Evolutionary conservation across 2,329 filamentous ascomycete genomes (phyloP).

Genomic region (Ampelomyces quisqualis): DNA sequence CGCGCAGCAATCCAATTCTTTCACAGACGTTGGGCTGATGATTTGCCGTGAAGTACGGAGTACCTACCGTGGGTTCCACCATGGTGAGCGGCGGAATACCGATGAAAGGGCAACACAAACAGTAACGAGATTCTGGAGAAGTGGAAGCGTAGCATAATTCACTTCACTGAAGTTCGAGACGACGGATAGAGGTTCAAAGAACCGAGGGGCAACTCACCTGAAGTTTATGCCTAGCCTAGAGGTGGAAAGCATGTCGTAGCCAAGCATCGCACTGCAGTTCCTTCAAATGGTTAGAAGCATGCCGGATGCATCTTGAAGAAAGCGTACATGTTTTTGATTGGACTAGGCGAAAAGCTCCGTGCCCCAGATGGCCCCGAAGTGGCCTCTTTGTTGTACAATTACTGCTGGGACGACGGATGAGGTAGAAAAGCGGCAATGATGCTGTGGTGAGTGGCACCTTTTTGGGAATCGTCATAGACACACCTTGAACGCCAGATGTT

Average conservation of each 20-base stretch:
- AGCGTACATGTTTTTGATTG: constrained; percentile 39
- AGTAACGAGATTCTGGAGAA: too few relatives aligned
- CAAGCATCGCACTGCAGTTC: constrained; percentile 19
- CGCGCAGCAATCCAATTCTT: too few relatives aligned
- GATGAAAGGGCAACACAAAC: too few relatives aligned
- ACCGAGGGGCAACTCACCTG: neutral
- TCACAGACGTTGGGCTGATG: too few relatives aligned
- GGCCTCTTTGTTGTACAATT: constrained; percentile 29
- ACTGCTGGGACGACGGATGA: constrained; percentile 17
- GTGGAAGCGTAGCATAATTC: too few relatives aligned
- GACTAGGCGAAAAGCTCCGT: constrained; percentile 28
- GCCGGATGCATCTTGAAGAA: constrained; percentile 31
- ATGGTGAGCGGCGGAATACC: too few relatives aligned
- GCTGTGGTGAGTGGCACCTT: constrained; percentile 37
- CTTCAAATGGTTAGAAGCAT: constrained; percentile 37
- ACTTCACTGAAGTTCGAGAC: neutral
- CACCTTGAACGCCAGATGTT: constrained; percentile 39
- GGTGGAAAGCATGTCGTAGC: neutral
- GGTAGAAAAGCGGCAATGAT: constrained; percentile 35
- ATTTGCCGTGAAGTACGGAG: too few relatives aligned
- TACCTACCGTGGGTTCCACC: too few relatives aligned
- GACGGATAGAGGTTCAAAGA: neutral
- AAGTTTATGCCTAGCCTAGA: neutral
- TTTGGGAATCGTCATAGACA: constrained; percentile 37
- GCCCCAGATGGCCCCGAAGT: constrained; percentile 13